These are phyloP conservation scores for Scenedesmus sp. DNA, from an alignment of 163 green algal genomes.

Conservation along the genomic window DNA sequence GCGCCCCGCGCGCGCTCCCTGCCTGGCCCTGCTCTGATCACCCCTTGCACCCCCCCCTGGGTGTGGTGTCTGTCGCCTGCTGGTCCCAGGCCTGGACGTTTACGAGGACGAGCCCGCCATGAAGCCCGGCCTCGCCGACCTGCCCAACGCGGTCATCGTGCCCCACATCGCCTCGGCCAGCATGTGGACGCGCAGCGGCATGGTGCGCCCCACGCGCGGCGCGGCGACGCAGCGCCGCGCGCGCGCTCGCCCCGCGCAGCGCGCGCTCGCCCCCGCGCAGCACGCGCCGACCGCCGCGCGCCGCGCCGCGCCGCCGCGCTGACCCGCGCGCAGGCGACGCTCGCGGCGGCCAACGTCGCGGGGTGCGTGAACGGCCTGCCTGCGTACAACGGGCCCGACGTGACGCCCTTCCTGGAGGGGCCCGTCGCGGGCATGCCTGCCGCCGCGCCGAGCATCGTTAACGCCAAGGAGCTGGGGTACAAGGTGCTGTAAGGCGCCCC, in stretches of 20 bases:
- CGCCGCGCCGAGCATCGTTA: conserved; percentile 93
- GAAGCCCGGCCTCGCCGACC: conserved; percentile 90
- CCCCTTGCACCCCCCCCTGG: no score
- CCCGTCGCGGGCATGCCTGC: conserved; percentile 77
- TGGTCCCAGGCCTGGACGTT: conserved; percentile 93
- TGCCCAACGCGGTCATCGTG: conserved; percentile 95
- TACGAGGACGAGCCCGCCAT: conserved; percentile 98
- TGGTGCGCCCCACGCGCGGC: conserved; percentile 69
- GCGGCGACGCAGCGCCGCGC: neutral
- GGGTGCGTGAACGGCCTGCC: conserved; percentile 73
- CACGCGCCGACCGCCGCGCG: neutral
- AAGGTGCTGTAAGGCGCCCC: conserved; percentile 29
- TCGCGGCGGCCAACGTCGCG: conserved; percentile 95
- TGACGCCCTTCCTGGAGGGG: conserved; percentile 91
- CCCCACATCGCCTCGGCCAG: conserved; percentile 98
- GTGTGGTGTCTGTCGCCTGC: no score
- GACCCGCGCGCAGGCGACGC: conserved; percentile 75
- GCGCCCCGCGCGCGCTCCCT: no score
- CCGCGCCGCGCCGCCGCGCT: neutral
- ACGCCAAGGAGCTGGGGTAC: conserved; percentile 90
- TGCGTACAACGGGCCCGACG: conserved; percentile 81
- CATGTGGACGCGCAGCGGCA: conserved; percentile 95
- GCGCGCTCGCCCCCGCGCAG: neutral
- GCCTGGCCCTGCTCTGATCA: no score
- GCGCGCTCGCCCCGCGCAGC: neutral